Evolutionary conservation across 768 basidiomycete species (phyloP).

Genomic region (Omphalotus guepiniiformis): DNA sequence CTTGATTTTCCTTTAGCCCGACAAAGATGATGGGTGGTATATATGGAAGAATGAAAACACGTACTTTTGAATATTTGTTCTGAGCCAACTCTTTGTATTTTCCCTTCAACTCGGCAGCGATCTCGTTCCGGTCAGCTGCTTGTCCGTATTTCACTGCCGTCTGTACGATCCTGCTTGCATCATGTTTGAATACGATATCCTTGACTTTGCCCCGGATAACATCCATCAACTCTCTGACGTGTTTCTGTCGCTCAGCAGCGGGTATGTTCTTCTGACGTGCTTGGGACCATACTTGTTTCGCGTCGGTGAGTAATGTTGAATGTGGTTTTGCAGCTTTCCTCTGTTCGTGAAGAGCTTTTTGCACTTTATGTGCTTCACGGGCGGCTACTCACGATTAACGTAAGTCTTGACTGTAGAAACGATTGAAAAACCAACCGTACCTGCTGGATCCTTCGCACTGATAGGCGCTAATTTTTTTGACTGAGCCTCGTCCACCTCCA

Average conservation of each 20-base stretch:
- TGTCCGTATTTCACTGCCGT: conserved; percentile 80
- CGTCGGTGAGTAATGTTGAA: conserved; percentile 60
- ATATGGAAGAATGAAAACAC: conserved; percentile 10
- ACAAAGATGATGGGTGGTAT: not conserved
- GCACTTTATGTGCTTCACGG: conserved; percentile 68
- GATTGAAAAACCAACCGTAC: conserved; percentile 31
- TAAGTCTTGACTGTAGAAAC: not conserved
- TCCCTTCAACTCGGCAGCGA: conserved; percentile 82
- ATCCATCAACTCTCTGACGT: conserved; percentile 69
- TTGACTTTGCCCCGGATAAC: conserved; percentile 77
- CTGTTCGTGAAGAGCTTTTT: conserved; percentile 61
- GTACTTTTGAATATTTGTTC: conserved; percentile 87
- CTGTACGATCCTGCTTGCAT: conserved; percentile 83
- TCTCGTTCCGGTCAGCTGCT: conserved; percentile 69
- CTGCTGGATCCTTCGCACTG: conserved; percentile 61
- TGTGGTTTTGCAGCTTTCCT: conserved; percentile 78
- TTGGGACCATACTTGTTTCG: conserved; percentile 75
- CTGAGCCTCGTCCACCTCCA: conserved; percentile 29
- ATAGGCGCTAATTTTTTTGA: conserved; percentile 12
- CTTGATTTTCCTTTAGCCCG: too few species aligned
- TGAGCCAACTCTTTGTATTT: conserved; percentile 73
- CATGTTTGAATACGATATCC: conserved; percentile 88
- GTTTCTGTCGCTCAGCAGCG: conserved; percentile 66
- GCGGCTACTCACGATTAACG: conserved; percentile 38
- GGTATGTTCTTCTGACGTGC: conserved; percentile 71